Evolutionary conservation across 305 asterid genomes (phyloP), one percentile per base, ranked within the genome.

Genomic region (Solanum aculeatissimum): DNA sequence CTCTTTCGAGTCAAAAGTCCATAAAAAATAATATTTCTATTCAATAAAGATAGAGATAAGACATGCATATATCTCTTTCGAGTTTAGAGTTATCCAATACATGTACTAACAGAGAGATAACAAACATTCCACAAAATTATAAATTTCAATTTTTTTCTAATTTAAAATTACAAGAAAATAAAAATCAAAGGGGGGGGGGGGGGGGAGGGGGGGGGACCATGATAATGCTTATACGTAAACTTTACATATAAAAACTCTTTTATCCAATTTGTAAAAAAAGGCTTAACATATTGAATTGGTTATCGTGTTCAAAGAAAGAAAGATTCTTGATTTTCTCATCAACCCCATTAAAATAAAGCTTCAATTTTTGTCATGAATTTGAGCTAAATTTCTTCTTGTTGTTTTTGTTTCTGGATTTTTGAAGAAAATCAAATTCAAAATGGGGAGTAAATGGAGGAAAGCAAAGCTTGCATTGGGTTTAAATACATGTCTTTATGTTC

Each of bases 381-480:
- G 8, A 21, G 1, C 23, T 66, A 16, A 47, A 60, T 23, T 60
- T 11, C 45, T 35, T 35, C 1, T 42, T 42, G 1, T 54, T 55
- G 4, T 55, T 7, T 12, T 14, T 14, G 18, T 49, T 49, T 4
- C 6, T 49, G 54, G 18, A 7, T 13, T 13, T 14, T 14, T 13
- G 4, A 11, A 69, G 0, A 23, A 54, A 70, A 60, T 7, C 60
- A 54, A 16, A 9, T 10, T 23, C 38, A 27, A 86, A 82, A 94
- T 96, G 99, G 94, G 87, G 66, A 93, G 95, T 86, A 92, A 89
- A 95, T 96, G 99, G 99, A 85, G 91, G 85, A 95, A 93, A 83
- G 97, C 81, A 55, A 94, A 93, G 89, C 19, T 89, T 72, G 94
- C 98, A 84, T 91, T 96, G 49, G 95, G 95, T 10, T 69, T 90